Evolutionary conservation across 345 rosid genomes (phyloP).

Genomic region (Arabidopsis suecica): DNA sequence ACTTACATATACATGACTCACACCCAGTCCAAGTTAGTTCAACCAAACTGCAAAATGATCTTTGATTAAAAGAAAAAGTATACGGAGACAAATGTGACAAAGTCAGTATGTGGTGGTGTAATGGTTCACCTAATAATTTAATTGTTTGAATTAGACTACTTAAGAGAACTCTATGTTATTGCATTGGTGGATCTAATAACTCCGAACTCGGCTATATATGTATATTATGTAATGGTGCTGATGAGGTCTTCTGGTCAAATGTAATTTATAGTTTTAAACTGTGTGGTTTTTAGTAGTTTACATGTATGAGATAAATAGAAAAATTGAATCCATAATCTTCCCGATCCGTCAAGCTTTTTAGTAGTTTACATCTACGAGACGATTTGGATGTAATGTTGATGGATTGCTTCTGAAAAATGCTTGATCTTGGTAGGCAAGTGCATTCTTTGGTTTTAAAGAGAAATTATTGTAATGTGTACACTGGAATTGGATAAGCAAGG

Average conservation of each 20-base stretch:
- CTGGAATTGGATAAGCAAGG: too few species aligned
- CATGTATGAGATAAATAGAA: too few species aligned
- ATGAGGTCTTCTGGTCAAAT: neutral
- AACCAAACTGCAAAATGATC: slow-evolving; percentile 2
- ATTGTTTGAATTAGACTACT: neutral
- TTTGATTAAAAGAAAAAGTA: neutral
- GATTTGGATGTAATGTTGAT: too few species aligned
- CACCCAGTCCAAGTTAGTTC: slow-evolving; percentile 33
- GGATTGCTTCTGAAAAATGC: too few species aligned
- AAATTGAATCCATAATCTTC: too few species aligned
- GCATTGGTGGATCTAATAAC: neutral
- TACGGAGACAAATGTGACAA: neutral
- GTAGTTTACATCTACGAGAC: too few species aligned
- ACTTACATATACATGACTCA: neutral
- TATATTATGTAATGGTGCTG: neutral
- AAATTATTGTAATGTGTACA: too few species aligned
- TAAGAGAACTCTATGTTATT: neutral
- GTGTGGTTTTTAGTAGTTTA: too few species aligned
- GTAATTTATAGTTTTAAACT: too few species aligned
- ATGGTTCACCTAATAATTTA: slow-evolving; percentile 41
- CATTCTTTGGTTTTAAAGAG: too few species aligned
- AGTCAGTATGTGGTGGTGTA: slow-evolving; percentile 36
- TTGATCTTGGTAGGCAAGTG: too few species aligned
- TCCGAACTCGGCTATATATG: neutral
- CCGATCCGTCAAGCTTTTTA: too few species aligned